Percentiles rank a stretch among this genome's conserved stretches.
Evolutionary conservation across 2,329 filamentous ascomycete genomes (phyloP).

Genomic region (Calonectria fujianensis): DNA sequence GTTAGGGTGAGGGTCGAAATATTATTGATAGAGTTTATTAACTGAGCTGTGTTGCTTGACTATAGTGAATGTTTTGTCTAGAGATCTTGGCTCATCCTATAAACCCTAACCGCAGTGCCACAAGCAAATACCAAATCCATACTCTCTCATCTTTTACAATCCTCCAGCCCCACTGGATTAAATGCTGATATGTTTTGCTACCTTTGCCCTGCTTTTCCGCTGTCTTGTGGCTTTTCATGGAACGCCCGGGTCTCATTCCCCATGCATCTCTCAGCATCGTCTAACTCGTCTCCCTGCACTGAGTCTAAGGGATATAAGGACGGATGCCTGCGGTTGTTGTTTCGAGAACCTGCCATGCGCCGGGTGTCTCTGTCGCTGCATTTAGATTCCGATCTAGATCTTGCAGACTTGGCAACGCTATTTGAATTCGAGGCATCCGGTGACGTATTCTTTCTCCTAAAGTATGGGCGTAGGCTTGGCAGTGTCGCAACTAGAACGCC

Average conservation of each 20-base stretch:
- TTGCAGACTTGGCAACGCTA: not conserved
- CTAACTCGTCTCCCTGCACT: not conserved
- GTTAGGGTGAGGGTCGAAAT: not conserved
- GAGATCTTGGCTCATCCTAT: not conserved
- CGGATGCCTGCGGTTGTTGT: not conserved
- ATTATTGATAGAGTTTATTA: too few relatives aligned
- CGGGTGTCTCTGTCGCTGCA: not conserved
- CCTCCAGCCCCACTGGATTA: too few relatives aligned
- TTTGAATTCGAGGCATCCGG: not conserved
- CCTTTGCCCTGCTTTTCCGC: too few relatives aligned
- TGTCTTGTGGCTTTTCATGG: not conserved
- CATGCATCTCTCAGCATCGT: not conserved
- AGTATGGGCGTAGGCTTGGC: slow-evolving; percentile 3
- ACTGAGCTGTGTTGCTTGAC: too few relatives aligned
- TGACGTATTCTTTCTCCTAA: not conserved
- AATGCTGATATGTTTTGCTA: not conserved
- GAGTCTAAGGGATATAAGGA: not conserved
- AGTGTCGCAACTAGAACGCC: not conserved
- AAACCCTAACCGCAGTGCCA: not conserved
- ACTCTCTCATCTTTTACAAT: too few relatives aligned
- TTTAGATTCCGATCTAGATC: not conserved
- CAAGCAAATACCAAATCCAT: not conserved
- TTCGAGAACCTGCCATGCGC: not conserved
- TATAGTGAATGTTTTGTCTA: not conserved
- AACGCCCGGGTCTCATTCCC: not conserved